Base-by-base conservation (phyloP, 441 rosid species). In the Adansonia grandidieri region DNA sequence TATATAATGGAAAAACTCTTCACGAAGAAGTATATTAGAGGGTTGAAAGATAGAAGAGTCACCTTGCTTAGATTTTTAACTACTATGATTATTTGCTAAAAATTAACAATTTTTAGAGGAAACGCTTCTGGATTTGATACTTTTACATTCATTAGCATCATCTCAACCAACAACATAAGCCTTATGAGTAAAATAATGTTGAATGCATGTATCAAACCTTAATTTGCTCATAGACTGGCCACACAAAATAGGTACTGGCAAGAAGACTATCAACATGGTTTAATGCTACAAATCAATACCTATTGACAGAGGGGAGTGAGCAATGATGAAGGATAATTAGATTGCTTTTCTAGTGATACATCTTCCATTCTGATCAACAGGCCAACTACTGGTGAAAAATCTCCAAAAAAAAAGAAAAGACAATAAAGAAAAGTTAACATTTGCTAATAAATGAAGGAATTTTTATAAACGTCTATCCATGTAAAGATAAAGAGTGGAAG, bases 61-160 rank as follows among this genome's bases (percentile, higher is more conserved):
- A 96, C 99, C 99, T 96, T 96, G 95, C 98, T 96, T 80, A 96
- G 91, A 75, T 97, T 89, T 85, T 89, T 96, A 40, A 96, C 89
- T 58, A 97, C 97, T 87, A 91, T 82, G 57, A 93, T 91, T 80
- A 89, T 87, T 78, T 86, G 97, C 84, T 93, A 96, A 60, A 92
- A 75, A 73, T 85, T 87, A 10, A 87, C 87, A 75, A 93, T 79
- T 86, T 89, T 90, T 44, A 74, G 80, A 17, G 86, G 81, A 80
- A 85, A 87, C 44, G 91, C 94, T 65, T 89, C 96, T 2, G 83
- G 73, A 77, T 76, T 86, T 63, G 84, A 78, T 22, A 78, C 71
- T 81, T 88, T 86, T 62, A 93, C 86, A 81, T 90, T 88, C 82
- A 78, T 56, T 68, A 96, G 87, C 78, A 88, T 82, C 57, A 77